phyloP scores from a whole-genome alignment of 306 rosid species.

The Acacia acuminata region DNA sequence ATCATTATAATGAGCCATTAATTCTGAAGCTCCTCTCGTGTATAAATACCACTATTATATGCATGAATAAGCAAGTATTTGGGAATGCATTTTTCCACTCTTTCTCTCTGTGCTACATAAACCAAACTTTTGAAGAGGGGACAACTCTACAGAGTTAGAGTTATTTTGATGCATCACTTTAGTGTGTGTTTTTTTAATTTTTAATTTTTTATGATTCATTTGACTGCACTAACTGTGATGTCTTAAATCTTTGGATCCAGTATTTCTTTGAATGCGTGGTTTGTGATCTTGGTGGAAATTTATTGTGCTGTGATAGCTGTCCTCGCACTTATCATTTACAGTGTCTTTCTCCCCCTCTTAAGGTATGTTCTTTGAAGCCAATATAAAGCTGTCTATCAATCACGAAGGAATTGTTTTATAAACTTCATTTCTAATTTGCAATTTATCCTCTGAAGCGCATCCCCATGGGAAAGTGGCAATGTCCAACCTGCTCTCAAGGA shows the following conservation, averaged over 20 bases:
- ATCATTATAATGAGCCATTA: too few relatives aligned
- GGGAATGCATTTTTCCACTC: too few relatives aligned
- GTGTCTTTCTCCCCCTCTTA: slow-evolving; percentile 96
- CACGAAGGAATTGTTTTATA: not conserved
- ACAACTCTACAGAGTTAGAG: not conserved
- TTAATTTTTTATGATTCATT: not conserved
- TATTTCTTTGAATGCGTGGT: slow-evolving; percentile 87
- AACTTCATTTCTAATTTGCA: slow-evolving; percentile 22
- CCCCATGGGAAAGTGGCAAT: slow-evolving; percentile 96
- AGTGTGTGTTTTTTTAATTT: not conserved
- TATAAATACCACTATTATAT: too few relatives aligned
- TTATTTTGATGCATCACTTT: not conserved
- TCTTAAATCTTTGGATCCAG: slow-evolving; percentile 52
- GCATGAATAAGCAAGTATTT: too few relatives aligned
- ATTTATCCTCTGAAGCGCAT: slow-evolving; percentile 72
- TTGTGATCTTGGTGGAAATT: slow-evolving; percentile 98
- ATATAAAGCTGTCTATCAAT: slow-evolving; percentile 24
- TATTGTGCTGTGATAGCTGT: slow-evolving; percentile 96
- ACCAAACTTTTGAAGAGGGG: slow-evolving; percentile 17
- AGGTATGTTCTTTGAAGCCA: slow-evolving; percentile 60
- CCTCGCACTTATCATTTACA: slow-evolving; percentile 95
- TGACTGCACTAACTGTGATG: slow-evolving; percentile 34
- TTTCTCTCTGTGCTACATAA: too few relatives aligned
- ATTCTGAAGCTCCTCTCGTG: too few relatives aligned
- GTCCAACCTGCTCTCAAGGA: slow-evolving; percentile 82